Percentiles rank a stretch among this genome's conserved stretches.
Conservation (phyloP, 257 asterid genomes). For the Ehretia macrophylla region DNA sequence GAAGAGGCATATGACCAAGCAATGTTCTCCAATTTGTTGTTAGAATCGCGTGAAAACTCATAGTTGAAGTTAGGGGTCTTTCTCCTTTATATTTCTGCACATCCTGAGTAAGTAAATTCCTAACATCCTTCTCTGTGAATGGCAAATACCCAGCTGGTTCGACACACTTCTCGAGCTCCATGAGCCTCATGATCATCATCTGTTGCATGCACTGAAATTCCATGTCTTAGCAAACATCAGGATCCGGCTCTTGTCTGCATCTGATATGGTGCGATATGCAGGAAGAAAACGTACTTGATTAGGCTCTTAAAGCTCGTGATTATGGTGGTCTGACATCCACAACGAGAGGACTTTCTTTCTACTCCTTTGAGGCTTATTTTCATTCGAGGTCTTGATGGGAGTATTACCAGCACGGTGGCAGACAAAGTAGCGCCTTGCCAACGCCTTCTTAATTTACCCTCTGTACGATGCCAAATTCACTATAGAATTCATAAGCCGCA, state of each 20-base stretch:
- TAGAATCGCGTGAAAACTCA: constrained; percentile 74
- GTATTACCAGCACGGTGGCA: constrained; percentile 99
- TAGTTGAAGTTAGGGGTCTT: constrained; percentile 80
- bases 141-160: constrained; percentile 94
- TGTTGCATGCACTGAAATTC: constrained; percentile 97
- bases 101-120: constrained; percentile 87
- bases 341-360: constrained; percentile 89
- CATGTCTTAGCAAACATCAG: constrained; percentile 95
- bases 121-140: constrained; percentile 93
- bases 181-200: constrained; percentile 92
- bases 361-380: constrained; percentile 80
- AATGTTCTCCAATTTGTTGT: constrained; percentile 79
- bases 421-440: constrained; percentile 97
- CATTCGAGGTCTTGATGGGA: constrained; percentile 58
- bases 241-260: constrained; percentile 81
- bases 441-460: constrained; percentile 97
- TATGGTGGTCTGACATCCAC: constrained; percentile 98
- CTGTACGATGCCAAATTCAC: constrained; percentile 88
- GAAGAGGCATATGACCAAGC: constrained; percentile 99
- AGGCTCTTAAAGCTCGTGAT: constrained; percentile 91
- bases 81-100: constrained; percentile 92
- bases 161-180: constrained; percentile 88
- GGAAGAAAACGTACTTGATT: constrained; percentile 98
- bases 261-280: constrained; percentile 91
- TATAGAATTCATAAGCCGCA: constrained; percentile 86